phyloP scores from a whole-genome alignment of 1,284 basidiomycete genomes.

The Golubevia pallescens region DNA sequence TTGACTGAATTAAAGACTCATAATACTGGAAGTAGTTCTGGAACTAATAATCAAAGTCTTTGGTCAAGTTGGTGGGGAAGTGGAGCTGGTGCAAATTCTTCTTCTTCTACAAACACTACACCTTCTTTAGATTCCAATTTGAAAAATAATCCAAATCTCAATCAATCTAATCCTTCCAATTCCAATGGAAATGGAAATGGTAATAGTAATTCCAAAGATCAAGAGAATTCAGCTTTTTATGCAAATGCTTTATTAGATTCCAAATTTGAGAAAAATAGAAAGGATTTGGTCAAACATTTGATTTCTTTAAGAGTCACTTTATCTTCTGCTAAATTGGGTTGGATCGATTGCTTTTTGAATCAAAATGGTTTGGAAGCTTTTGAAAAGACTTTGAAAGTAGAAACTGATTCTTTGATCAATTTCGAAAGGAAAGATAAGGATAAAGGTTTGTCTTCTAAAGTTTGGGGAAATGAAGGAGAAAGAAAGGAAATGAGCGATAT shows the following conservation, averaged over 20 bases:
- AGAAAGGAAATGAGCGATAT: slow-evolving; percentile 46
- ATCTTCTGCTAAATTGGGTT: slow-evolving; percentile 78
- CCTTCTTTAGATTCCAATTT: slow-evolving; percentile 9
- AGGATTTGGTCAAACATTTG: slow-evolving; percentile 72
- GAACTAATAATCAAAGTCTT: slow-evolving; percentile 20
- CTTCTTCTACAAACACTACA: background rate
- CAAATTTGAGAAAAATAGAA: slow-evolving; percentile 21
- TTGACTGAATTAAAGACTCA: slow-evolving; percentile 8
- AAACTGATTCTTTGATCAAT: slow-evolving; percentile 17
- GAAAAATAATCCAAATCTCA: too few relatives aligned
- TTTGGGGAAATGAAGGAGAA: slow-evolving; percentile 18
- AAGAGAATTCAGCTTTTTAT: slow-evolving; percentile 14
- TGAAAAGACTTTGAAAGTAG: slow-evolving; percentile 30
- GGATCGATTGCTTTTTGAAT: slow-evolving; percentile 78
- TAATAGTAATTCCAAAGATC: slow-evolving; percentile 6
- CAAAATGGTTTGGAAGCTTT: slow-evolving; percentile 73
- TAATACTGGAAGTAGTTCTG: slow-evolving; percentile 36
- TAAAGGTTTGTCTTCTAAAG: slow-evolving; percentile 10
- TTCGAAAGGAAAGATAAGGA: slow-evolving; percentile 10
- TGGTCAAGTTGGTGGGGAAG: slow-evolving; percentile 49
- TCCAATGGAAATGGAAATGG: slow-evolving; percentile 13
- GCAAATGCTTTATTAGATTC: slow-evolving; percentile 19
- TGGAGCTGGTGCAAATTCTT: slow-evolving; percentile 5
- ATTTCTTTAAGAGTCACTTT: slow-evolving; percentile 84
- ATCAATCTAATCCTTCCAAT: background rate